phyloP scores from a whole-genome alignment of 2,329 filamentous ascomycete species.

The Paraphaeosphaeria minitans region DNA sequence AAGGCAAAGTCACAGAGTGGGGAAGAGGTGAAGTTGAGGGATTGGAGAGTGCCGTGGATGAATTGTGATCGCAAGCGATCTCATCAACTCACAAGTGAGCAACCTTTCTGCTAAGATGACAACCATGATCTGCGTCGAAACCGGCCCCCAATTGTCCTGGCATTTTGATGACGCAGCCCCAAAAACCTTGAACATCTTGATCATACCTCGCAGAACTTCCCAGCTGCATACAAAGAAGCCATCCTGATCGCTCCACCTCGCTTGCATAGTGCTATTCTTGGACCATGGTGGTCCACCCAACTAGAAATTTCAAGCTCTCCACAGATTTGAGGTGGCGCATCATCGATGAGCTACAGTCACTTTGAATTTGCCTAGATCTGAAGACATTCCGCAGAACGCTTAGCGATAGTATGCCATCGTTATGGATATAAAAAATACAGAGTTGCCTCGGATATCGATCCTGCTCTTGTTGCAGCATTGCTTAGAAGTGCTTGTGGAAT shows the following conservation, averaged over 20 bases:
- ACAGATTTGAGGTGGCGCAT: too few relatives aligned
- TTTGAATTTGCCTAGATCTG: not conserved
- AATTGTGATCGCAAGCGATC: conserved; percentile 8
- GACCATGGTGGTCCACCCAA: too few relatives aligned
- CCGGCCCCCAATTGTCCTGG: too few relatives aligned
- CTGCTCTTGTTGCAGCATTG: not conserved
- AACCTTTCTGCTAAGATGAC: not conserved
- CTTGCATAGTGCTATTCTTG: too few relatives aligned
- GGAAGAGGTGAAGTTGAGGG: conserved; percentile 39
- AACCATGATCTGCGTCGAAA: not conserved
- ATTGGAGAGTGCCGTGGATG: conserved; percentile 27
- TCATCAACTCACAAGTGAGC: not conserved
- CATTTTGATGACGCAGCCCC: too few relatives aligned
- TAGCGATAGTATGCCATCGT: not conserved
- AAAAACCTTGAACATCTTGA: too few relatives aligned
- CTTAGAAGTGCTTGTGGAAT: not conserved
- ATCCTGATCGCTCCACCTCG: too few relatives aligned
- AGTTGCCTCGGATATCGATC: not conserved
- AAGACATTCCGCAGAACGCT: not conserved
- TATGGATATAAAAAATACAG: not conserved
- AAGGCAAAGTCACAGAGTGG: conserved; percentile 41
- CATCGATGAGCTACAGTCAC: not conserved
- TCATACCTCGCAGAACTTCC: too few relatives aligned
- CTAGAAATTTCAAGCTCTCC: too few relatives aligned
- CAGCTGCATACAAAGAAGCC: too few relatives aligned